A percentile compares a stretch with the other conserved stretches of the same genome.
These are phyloP conservation scores for Coix lacrymajobi DNA, from an alignment of 176 grass and related monocot genomes.

Conservation along the genomic window DNA sequence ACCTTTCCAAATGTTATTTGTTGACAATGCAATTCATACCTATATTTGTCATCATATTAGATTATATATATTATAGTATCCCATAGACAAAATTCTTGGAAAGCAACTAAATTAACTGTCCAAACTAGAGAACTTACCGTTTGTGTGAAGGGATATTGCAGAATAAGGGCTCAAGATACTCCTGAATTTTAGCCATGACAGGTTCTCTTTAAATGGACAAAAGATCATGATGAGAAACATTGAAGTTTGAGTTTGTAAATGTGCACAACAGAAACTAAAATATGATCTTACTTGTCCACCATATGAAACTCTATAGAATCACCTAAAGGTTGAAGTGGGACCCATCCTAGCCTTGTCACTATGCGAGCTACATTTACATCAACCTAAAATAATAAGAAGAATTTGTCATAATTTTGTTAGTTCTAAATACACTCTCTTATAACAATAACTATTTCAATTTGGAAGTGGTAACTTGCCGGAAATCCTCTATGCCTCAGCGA, in stretches of 20 bases:
- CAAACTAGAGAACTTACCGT: neutral
- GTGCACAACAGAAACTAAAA: neutral
- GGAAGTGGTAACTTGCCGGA: neutral
- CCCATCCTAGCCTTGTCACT: neutral
- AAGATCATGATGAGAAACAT: neutral
- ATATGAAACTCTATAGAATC: neutral
- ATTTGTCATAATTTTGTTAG: neutral
- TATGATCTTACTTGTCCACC: neutral
- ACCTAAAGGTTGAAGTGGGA: neutral
- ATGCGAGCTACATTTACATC: conserved; percentile 3
- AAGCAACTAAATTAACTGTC: neutral
- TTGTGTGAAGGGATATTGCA: neutral
- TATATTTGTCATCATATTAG: neutral
- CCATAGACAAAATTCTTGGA: neutral
- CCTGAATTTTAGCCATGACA: neutral
- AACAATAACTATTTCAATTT: neutral
- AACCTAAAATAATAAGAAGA: neutral
- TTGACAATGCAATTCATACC: neutral
- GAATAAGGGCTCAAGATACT: neutral
- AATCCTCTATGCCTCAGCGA: neutral
- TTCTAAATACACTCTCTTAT: neutral
- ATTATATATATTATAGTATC: neutral
- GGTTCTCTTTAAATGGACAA: neutral
- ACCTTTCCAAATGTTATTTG: neutral
- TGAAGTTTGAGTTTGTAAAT: neutral